A percentile compares a stretch with the other conserved stretches of the same genome.
Evolutionary conservation across 202 grass and related monocot species (phyloP).

Genomic region (Alloteropsis angusta): DNA sequence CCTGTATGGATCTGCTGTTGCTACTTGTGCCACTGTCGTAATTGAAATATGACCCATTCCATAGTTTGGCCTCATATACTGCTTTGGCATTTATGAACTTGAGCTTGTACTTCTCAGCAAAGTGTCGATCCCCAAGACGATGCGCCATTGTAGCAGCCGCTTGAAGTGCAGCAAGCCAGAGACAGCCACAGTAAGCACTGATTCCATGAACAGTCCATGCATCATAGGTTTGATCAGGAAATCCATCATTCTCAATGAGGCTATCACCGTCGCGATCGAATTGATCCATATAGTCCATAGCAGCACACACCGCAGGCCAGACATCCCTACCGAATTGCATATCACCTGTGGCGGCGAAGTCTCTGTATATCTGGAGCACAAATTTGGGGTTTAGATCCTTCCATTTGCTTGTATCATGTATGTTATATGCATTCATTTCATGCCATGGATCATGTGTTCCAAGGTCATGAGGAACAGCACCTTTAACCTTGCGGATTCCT

Average conservation of each 20-base stretch:
- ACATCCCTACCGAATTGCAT: conserved; percentile 81
- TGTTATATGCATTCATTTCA: conserved; percentile 98
- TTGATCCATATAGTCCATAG: conserved; percentile 87
- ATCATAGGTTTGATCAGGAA: conserved; percentile 99
- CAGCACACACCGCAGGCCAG: conserved; percentile 83
- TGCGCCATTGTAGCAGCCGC: conserved; percentile 91
- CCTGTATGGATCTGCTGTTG: conserved; percentile 88
- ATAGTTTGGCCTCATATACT: conserved; percentile 77
- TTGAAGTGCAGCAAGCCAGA: conserved; percentile 93
- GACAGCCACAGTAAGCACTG: conserved; percentile 83
- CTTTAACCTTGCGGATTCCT: conserved; percentile 81
- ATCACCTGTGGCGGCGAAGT: conserved; percentile 89
- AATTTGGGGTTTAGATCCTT: conserved; percentile 99
- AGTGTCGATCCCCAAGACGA: conserved; percentile 55
- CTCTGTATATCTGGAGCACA: conserved; percentile 88
- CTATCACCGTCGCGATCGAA: conserved; percentile 79
- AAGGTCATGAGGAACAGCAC: conserved; percentile 90
- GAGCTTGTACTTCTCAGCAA: conserved; percentile 77
- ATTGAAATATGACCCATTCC: conserved; percentile 98
- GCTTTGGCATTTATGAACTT: conserved; percentile 85
- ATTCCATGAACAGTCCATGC: conserved; percentile 94
- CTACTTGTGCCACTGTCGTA: conserved; percentile 78
- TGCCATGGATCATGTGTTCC: conserved; percentile 95
- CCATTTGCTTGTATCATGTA: conserved; percentile 96
- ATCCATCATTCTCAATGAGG: conserved; percentile 92